A percentile compares a stretch with the other conserved stretches of the same genome.
These are phyloP conservation scores for Penicillium brasilianum DNA, from an alignment of 2,329 filamentous ascomycete genomes.

Conservation along the genomic window DNA sequence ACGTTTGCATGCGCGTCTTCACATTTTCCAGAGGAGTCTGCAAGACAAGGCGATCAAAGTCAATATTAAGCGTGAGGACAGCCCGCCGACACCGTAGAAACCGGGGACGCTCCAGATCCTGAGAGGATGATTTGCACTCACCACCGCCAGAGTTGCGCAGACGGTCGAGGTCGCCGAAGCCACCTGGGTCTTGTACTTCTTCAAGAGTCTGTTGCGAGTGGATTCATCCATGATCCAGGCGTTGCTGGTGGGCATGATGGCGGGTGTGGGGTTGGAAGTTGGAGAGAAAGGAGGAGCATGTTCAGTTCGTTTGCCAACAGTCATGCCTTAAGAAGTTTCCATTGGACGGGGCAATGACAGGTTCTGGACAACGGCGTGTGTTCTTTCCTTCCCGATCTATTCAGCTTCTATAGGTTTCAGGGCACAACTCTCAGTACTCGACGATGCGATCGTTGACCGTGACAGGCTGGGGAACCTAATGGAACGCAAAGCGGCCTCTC, in stretches of 20 bases:
- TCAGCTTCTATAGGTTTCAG: background rate
- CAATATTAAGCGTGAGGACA: constrained; percentile 16
- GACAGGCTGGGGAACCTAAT: constrained; percentile 54
- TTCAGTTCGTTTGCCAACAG: constrained; percentile 45
- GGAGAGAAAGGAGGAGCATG: constrained; percentile 47
- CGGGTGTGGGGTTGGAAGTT: constrained; percentile 40
- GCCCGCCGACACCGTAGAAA: too few species aligned
- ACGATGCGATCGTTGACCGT: constrained; percentile 9
- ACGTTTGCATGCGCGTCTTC: constrained; percentile 58
- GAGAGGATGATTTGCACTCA: constrained; percentile 32
- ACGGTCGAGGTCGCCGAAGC: constrained; percentile 52
- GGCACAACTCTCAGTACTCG: background rate
- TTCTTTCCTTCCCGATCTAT: background rate
- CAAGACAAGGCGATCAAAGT: constrained; percentile 7
- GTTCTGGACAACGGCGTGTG: background rate
- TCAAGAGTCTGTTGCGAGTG: constrained; percentile 50
- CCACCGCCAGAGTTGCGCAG: constrained; percentile 52
- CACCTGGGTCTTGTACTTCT: constrained; percentile 53
- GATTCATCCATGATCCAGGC: constrained; percentile 46
- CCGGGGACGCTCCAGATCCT: too few species aligned
- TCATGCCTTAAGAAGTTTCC: constrained; percentile 43
- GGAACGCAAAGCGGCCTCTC: constrained; percentile 60
- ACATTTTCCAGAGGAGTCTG: constrained; percentile 55
- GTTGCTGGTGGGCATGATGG: constrained; percentile 38
- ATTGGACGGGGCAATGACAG: constrained; percentile 27